Evolutionary conservation across 2,329 filamentous ascomycete genomes (phyloP).

Genomic region (Biscogniauxia mediterranea): DNA sequence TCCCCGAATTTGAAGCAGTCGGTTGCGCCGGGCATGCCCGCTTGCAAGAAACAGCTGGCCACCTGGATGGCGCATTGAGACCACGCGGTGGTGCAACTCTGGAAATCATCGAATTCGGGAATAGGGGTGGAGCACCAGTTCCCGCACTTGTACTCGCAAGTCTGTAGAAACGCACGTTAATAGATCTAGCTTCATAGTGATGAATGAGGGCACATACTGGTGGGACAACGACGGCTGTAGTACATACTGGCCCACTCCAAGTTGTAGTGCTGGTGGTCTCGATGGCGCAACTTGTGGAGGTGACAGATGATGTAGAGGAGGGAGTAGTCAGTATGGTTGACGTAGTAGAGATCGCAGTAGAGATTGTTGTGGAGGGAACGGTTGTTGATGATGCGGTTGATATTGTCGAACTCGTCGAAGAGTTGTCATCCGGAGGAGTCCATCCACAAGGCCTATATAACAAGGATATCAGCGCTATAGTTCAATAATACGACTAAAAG

Average conservation of each 20-base stretch:
- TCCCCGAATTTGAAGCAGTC: conserved; percentile 49
- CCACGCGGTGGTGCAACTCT: conserved; percentile 41
- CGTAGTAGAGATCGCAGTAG: conserved; percentile 17
- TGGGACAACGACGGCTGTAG: conserved; percentile 43
- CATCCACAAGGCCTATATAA: background rate
- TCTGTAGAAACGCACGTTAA: background rate
- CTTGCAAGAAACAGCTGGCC: conserved; percentile 49
- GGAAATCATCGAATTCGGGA: conserved; percentile 45
- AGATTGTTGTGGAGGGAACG: conserved; percentile 15
- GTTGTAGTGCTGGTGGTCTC: conserved; percentile 30
- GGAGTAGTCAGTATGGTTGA: too few species aligned
- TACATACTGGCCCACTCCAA: conserved; percentile 45
- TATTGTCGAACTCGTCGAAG: background rate
- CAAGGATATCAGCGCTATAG: background rate
- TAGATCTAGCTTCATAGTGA: background rate
- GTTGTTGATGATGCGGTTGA: conserved; percentile 42
- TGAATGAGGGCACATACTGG: conserved; percentile 24
- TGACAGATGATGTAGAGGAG: background rate
- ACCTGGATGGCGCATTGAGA: conserved; percentile 47
- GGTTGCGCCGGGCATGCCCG: conserved; percentile 48
- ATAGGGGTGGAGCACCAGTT: conserved; percentile 44
- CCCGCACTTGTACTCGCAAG: conserved; percentile 55
- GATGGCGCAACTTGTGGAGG: conserved; percentile 20
- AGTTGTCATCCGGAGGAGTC: background rate
- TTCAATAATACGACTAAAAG: too few species aligned